phyloP scores from a whole-genome alignment of 192 early-diverging fungal genomes.

The Backusella morwellensis region DNA sequence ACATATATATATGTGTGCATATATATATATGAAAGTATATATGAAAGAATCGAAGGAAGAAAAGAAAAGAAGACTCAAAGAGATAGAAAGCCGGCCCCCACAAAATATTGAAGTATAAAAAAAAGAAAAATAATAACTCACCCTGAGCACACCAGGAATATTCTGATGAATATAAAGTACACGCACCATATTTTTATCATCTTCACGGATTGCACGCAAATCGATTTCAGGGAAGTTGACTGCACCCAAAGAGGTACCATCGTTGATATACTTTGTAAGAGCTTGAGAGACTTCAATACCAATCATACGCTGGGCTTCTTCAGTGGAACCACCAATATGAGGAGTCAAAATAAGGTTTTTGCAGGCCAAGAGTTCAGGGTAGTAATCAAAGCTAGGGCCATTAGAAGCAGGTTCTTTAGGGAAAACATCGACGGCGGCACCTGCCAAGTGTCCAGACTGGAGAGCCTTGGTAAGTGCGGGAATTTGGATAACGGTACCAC shows the following conservation, averaged over 20 bases:
- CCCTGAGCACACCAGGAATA: slow-evolving; percentile 87
- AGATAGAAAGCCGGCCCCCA: neutral
- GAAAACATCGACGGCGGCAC: slow-evolving; percentile 96
- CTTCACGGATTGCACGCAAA: slow-evolving; percentile 76
- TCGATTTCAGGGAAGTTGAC: slow-evolving; percentile 98
- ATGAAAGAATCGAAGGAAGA: neutral
- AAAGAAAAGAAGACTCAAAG: neutral
- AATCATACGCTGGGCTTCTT: slow-evolving; percentile 97
- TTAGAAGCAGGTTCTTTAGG: slow-evolving; percentile 94
- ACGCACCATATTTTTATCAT: slow-evolving; percentile 76
- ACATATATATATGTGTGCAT: neutral
- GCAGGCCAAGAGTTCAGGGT: slow-evolving; percentile 61
- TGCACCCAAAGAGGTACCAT: slow-evolving; percentile 85
- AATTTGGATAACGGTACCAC: slow-evolving; percentile 97
- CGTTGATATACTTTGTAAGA: slow-evolving; percentile 83
- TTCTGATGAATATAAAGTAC: slow-evolving; percentile 91
- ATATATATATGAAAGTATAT: neutral
- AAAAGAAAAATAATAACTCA: slow-evolving; percentile 17
- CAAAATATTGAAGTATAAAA: neutral
- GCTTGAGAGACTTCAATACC: slow-evolving; percentile 92
- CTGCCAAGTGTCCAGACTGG: slow-evolving; percentile 81
- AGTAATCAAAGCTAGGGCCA: slow-evolving; percentile 67
- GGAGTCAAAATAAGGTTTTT: slow-evolving; percentile 98
- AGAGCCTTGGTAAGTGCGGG: slow-evolving; percentile 83
- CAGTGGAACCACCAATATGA: slow-evolving; percentile 99